Evolutionary conservation across 2,329 filamentous ascomycete genomes (phyloP).

Genomic region (Karstenula rhodostoma): DNA sequence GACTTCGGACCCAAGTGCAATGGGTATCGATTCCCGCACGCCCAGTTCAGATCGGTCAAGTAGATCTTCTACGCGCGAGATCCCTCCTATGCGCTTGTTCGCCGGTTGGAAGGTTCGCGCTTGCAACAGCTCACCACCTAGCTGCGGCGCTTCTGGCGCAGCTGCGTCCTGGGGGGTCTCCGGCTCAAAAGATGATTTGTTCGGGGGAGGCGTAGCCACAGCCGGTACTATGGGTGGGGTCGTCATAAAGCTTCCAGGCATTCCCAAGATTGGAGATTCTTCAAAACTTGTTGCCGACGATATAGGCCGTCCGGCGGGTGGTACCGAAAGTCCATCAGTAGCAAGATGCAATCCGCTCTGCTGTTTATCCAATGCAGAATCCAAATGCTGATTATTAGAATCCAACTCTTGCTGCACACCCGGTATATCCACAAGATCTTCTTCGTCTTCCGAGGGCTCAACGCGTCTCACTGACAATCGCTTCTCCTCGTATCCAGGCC

Average conservation of each 20-base stretch:
- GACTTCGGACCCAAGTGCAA: slow-evolving; percentile 60
- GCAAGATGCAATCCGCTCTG: slow-evolving; percentile 36
- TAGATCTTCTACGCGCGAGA: slow-evolving; percentile 28
- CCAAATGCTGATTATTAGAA: slow-evolving; percentile 18
- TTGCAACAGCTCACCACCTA: slow-evolving; percentile 37
- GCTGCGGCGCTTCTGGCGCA: slow-evolving; percentile 8
- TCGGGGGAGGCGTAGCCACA: slow-evolving; percentile 18
- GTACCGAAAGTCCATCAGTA: slow-evolving; percentile 37
- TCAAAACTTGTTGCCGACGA: slow-evolving; percentile 55
- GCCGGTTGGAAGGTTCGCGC: slow-evolving; percentile 37
- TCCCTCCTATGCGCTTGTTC: slow-evolving; percentile 20
- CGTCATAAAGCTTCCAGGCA: slow-evolving; percentile 68
- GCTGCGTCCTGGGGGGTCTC: slow-evolving; percentile 15
- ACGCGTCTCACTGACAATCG: slow-evolving; percentile 16
- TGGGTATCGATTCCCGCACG: slow-evolving; percentile 63
- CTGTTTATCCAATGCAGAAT: slow-evolving; percentile 16
- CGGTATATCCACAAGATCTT: not conserved
- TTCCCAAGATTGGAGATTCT: slow-evolving; percentile 72
- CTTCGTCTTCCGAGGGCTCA: slow-evolving; percentile 12
- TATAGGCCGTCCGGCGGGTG: slow-evolving; percentile 38
- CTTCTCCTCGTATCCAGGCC: slow-evolving; percentile 21
- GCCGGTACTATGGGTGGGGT: slow-evolving; percentile 45
- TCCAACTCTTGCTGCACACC: slow-evolving; percentile 6
- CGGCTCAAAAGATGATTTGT: slow-evolving; percentile 17
- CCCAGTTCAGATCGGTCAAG: slow-evolving; percentile 56